Evolutionary conservation across 2,329 filamentous ascomycete species (phyloP).

Genomic region (Aspergillus intermedius): DNA sequence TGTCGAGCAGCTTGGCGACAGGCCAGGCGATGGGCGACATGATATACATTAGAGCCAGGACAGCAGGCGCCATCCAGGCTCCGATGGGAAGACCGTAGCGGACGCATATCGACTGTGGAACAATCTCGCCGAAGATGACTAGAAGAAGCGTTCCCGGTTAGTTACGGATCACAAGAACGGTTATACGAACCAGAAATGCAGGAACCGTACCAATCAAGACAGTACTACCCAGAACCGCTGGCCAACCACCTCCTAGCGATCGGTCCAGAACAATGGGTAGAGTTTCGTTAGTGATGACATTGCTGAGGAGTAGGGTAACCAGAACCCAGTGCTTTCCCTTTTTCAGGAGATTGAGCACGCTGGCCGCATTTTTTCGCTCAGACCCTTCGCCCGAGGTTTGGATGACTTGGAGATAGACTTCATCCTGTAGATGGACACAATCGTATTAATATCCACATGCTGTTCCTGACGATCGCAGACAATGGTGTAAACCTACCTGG

Average conservation of each 20-base stretch:
- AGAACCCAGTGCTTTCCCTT: slow-evolving; percentile 97
- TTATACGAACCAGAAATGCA: neutral
- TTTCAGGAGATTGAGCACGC: slow-evolving; percentile 71
- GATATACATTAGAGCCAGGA: slow-evolving; percentile 84
- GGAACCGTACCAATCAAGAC: slow-evolving; percentile 72
- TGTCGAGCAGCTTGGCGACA: slow-evolving; percentile 90
- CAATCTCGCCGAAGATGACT: slow-evolving; percentile 98
- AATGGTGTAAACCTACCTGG: slow-evolving; percentile 36
- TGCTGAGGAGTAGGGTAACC: slow-evolving; percentile 86
- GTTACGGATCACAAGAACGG: neutral
- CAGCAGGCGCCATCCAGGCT: slow-evolving; percentile 83
- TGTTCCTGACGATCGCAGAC: neutral
- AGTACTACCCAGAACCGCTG: slow-evolving; percentile 88
- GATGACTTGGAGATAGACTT: slow-evolving; percentile 94
- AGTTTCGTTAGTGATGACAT: slow-evolving; percentile 97
- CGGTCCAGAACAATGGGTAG: slow-evolving; percentile 91
- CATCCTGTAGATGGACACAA: slow-evolving; percentile 53
- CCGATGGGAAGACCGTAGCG: slow-evolving; percentile 93
- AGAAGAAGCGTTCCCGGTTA: slow-evolving; percentile 2
- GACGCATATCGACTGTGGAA: slow-evolving; percentile 93
- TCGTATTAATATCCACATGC: neutral
- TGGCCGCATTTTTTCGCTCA: slow-evolving; percentile 79
- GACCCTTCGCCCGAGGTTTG: slow-evolving; percentile 73
- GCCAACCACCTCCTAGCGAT: slow-evolving; percentile 88
- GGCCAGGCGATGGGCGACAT: slow-evolving; percentile 88